phyloP scores from a whole-genome alignment of 331 rosid genomes.

The Cydonia oblonga region DNA sequence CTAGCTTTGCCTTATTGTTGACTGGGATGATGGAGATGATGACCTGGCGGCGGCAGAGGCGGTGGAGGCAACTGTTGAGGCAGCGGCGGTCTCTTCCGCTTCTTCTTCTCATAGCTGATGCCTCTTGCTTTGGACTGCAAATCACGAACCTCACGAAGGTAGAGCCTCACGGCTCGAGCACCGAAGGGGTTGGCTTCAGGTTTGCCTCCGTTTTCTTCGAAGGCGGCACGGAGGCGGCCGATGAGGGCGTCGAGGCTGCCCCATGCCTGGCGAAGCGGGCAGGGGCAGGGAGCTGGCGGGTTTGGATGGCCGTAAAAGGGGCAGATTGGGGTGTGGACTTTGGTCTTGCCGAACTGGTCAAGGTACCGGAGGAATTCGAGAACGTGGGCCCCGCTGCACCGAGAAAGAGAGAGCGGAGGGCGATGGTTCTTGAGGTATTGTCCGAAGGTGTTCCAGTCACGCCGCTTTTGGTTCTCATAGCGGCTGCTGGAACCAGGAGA shows the following conservation, averaged over 20 bases:
- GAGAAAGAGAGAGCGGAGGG: slow-evolving; percentile 81
- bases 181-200: slow-evolving; percentile 93
- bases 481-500: slow-evolving; percentile 58
- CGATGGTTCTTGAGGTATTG: slow-evolving; percentile 92
- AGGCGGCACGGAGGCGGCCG: slow-evolving; percentile 93
- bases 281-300: slow-evolving; percentile 97
- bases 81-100: slow-evolving; percentile 60
- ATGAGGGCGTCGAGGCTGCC: slow-evolving; percentile 96
- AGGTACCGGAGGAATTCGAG: slow-evolving; percentile 92
- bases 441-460: slow-evolving; percentile 98
- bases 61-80: slow-evolving; percentile 4
- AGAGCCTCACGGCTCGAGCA: slow-evolving; percentile 88
- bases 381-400: slow-evolving; percentile 98
- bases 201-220: slow-evolving; percentile 96
- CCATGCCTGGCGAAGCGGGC: slow-evolving; percentile 96
- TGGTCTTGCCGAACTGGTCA: slow-evolving; percentile 94
- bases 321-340: slow-evolving; percentile 86
- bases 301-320: slow-evolving; percentile 90
- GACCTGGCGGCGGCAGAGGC: slow-evolving; percentile 40
- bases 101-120: slow-evolving; percentile 95
- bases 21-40: slow-evolving; percentile 26
- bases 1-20: not conserved
- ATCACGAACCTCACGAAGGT: slow-evolving; percentile 94
- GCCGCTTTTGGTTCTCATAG: slow-evolving; percentile 91
- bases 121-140: slow-evolving; percentile 99